These are phyloP conservation scores for Chrysoporthe cubensis DNA, from an alignment of 2,329 filamentous ascomycete species.

Conservation along the genomic window DNA sequence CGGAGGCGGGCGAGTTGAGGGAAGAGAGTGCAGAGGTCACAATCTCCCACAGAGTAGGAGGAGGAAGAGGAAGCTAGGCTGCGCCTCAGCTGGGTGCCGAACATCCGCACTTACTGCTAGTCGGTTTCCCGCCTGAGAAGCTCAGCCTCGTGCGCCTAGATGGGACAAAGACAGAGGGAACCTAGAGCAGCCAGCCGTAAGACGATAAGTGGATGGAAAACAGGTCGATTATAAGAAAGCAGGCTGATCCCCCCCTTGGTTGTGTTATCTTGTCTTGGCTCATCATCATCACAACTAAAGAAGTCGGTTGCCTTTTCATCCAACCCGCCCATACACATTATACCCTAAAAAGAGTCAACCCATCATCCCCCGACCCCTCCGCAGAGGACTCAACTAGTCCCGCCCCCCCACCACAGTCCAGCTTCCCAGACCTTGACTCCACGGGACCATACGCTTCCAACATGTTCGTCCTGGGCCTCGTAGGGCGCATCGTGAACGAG, in stretches of 20 bases:
- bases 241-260: neutral
- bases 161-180: no score
- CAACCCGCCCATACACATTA: neutral
- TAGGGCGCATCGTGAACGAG: slow-evolving; percentile 15
- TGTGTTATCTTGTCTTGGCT: neutral
- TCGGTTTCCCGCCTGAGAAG: neutral
- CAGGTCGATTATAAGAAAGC: neutral
- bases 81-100: no score
- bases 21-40: no score
- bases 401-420: neutral
- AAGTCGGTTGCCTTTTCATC: neutral
- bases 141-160: neutral
- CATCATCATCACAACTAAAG: neutral
- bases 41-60: no score
- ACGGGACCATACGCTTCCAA: neutral
- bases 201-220: neutral
- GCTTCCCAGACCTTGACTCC: neutral
- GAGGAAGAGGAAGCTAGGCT: no score
- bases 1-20: no score
- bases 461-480: slow-evolving; percentile 22
- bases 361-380: no score
- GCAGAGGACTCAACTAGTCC: neutral
- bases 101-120: no score
- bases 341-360: neutral
- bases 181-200: neutral